Evolutionary conservation across 352 stramenopile genomes (phyloP), one percentile per base, ranked within the genome.

Genomic region (Phytophthora fragariaefolia): DNA sequence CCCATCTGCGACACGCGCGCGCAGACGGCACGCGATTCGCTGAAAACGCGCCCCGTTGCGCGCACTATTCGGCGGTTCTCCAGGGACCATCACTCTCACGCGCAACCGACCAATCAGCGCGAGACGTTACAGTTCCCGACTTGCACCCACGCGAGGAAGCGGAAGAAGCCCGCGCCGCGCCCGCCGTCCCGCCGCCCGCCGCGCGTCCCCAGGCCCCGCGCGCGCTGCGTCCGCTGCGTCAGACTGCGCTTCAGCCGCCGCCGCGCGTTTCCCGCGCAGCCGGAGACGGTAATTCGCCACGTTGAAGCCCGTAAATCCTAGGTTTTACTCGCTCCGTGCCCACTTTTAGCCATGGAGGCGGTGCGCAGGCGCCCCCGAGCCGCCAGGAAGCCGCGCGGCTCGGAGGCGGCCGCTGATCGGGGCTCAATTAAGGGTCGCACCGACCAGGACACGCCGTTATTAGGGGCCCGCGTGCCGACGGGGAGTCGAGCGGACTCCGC

Each of bases 251-350:
- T n/a, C n/a, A 22, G 17, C 20, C 20, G 20, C 20, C 5, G 9
- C 42, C 20, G n/a, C 48, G 46, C 61, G 60, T 50, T 43, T 20
- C n/a, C 24, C 6, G 45, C 52, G 54, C 52, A 34, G 28, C 6
- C 28, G 9, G 32, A 54, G 34, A 36, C 27, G 28, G 51, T 13
- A 46, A 28, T 48, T 63, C 63, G 53, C 46, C 42, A 63, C 47
- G 64, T 67, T 71, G 53, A 74, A 74, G 55, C 8, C 13, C 8
- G 18, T 74, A 63, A 71, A 69, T 56, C 18, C 32, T 50, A 64
- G 30, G 30, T 49, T 69, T 69, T 74, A 62, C 30, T 3, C 1
- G 36, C 22, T 54, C 42, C 36, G 55, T 50, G n/a, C 17, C 52
- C 28, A 0, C 3, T 26, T 64, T 71, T 55, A 65, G 15, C 27